Evolutionary conservation across 345 rosid species (phyloP).

Genomic region (Pistacia vera): DNA sequence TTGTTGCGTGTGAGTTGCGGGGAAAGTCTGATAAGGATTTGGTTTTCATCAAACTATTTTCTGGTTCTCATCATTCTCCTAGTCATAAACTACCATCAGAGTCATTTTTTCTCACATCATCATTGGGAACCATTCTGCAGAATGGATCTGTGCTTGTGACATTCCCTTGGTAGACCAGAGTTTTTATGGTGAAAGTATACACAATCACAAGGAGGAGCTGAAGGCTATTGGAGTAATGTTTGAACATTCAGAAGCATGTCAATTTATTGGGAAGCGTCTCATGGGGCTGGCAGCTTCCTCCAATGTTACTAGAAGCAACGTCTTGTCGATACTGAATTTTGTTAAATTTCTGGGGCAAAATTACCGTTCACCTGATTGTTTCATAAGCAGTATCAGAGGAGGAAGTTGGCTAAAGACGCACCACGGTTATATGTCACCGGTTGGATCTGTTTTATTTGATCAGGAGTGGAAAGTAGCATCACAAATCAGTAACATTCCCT

Average conservation of each 20-base stretch:
- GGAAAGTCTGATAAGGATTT: too few species aligned
- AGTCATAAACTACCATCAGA: slow-evolving; percentile 57
- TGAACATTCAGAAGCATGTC: slow-evolving; percentile 58
- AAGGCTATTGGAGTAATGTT: slow-evolving; percentile 61
- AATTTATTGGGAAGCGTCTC: slow-evolving; percentile 53
- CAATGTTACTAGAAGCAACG: slow-evolving; percentile 35
- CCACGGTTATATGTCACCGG: slow-evolving; percentile 47
- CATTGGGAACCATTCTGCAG: slow-evolving; percentile 68
- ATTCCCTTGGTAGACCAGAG: slow-evolving; percentile 64
- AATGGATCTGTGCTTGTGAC: slow-evolving; percentile 51
- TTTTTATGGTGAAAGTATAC: slow-evolving; percentile 52
- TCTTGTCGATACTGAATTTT: slow-evolving; percentile 54
- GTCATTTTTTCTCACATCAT: slow-evolving; percentile 51
- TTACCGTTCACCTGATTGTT: slow-evolving; percentile 39
- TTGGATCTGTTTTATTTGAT: slow-evolving; percentile 52
- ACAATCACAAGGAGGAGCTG: slow-evolving; percentile 42
- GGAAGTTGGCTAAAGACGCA: slow-evolving; percentile 55
- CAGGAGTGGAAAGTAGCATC: slow-evolving; percentile 55
- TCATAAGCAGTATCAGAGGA: slow-evolving; percentile 40
- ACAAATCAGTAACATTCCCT: slow-evolving; percentile 57
- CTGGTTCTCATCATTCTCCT: slow-evolving; percentile 3
- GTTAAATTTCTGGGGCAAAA: slow-evolving; percentile 48
- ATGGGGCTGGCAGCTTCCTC: slow-evolving; percentile 50
- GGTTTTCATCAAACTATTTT: too few species aligned
- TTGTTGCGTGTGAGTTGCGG: too few species aligned